These are phyloP conservation scores for Panicum virgatum DNA, from an alignment of 202 grass and related monocot genomes.

Conservation along the genomic window DNA sequence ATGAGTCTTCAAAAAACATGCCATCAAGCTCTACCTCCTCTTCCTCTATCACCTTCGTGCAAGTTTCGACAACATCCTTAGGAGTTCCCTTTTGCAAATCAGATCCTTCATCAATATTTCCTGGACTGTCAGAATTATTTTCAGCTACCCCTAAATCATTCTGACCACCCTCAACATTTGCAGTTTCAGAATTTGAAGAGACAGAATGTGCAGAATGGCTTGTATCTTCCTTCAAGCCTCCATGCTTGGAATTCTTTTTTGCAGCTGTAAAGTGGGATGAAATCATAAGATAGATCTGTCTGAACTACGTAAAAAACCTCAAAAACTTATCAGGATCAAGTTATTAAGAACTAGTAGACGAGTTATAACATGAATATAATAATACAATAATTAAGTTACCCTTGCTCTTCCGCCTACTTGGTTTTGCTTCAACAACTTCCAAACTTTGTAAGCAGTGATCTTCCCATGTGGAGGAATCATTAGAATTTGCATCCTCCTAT, in stretches of 20 bases:
- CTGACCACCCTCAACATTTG: slow-evolving; percentile 29
- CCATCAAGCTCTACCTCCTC: slow-evolving; percentile 82
- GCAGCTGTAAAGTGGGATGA: slow-evolving; percentile 21
- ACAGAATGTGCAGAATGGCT: slow-evolving; percentile 16
- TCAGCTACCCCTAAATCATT: slow-evolving; percentile 35
- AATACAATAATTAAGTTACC: slow-evolving; percentile 47
- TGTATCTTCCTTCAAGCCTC: slow-evolving; percentile 39
- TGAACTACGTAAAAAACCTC: slow-evolving; percentile 29
- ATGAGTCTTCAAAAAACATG: slow-evolving; percentile 83
- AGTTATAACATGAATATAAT: slow-evolving; percentile 46
- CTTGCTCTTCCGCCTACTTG: slow-evolving; percentile 75
- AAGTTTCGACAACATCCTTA: slow-evolving; percentile 44
- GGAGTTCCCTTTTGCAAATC: slow-evolving; percentile 32
- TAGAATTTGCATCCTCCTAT: slow-evolving; percentile 61
- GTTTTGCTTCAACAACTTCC: slow-evolving; percentile 72
- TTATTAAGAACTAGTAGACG: slow-evolving; percentile 31
- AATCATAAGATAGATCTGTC: slow-evolving; percentile 35
- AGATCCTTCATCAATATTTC: slow-evolving; percentile 42
- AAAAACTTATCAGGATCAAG: slow-evolving; percentile 17
- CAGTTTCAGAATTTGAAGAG: slow-evolving; percentile 34
- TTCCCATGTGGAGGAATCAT: slow-evolving; percentile 60
- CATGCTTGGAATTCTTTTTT: slow-evolving; percentile 43
- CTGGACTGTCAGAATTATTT: slow-evolving; percentile 37
- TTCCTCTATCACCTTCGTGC: slow-evolving; percentile 51
- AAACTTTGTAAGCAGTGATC: slow-evolving; percentile 63